Conservation (phyloP, 2,329 filamentous ascomycete species). For the Cordyceps tenuipes region DNA sequence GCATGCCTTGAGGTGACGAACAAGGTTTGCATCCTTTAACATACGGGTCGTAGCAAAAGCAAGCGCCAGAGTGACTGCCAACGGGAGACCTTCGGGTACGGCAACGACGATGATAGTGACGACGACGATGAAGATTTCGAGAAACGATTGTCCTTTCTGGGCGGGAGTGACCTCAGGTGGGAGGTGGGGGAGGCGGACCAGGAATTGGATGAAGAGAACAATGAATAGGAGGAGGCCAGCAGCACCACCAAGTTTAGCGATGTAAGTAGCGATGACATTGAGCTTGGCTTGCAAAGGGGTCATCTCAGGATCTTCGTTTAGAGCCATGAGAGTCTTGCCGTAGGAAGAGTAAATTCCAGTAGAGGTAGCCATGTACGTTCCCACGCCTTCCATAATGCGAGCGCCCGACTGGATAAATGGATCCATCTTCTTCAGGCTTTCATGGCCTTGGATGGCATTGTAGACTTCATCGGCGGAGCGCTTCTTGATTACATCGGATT, state of each 20-base stretch:
- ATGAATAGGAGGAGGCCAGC: slow-evolving; percentile 75
- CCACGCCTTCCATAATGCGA: slow-evolving; percentile 69
- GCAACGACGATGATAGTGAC: slow-evolving; percentile 75
- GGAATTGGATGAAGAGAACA: slow-evolving; percentile 77
- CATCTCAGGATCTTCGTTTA: slow-evolving; percentile 66
- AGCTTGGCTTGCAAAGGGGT: slow-evolving; percentile 71
- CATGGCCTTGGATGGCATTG: slow-evolving; percentile 57
- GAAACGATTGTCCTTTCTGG: slow-evolving; percentile 68
- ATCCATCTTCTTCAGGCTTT: slow-evolving; percentile 63
- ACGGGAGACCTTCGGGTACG: slow-evolving; percentile 67
- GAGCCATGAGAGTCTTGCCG: slow-evolving; percentile 65
- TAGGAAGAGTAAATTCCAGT: slow-evolving; percentile 67
- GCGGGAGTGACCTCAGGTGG: slow-evolving; percentile 45
- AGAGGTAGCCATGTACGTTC: slow-evolving; percentile 65
- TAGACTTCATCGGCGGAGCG: slow-evolving; percentile 58
- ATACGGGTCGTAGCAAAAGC: slow-evolving; percentile 71
- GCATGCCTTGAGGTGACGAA: slow-evolving; percentile 67
- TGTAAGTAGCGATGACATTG: slow-evolving; percentile 66
- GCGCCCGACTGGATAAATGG: slow-evolving; percentile 80
- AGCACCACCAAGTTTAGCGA: slow-evolving; percentile 67
- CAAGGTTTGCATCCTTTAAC: slow-evolving; percentile 69
- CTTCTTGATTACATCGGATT: slow-evolving; percentile 69
- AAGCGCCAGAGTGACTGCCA: slow-evolving; percentile 69
- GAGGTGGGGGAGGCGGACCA: slow-evolving; percentile 54
- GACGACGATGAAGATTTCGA: slow-evolving; percentile 69